Base-by-base conservation (phyloP, 225 moss, liverwort and hornwort genomes). In the Pseudisothecium myosuroides region DNA sequence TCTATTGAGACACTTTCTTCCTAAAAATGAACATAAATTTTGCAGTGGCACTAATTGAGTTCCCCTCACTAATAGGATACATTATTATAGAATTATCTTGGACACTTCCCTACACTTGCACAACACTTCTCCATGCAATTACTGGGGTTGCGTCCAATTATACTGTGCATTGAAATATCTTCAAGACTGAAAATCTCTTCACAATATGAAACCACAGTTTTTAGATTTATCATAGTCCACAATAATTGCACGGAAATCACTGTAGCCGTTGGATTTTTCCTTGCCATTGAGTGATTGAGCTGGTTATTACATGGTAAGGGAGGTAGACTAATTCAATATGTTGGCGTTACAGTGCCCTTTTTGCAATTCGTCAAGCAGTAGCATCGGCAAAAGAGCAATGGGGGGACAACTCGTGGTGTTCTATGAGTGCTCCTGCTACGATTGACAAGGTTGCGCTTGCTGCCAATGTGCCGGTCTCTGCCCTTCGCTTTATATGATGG, bases 361-460 rank as follows among this genome's bases (percentile, higher is more conserved):
- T 97, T 74, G 97, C 97, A 23, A 90, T 97, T 15, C 92, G 95
- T 61, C 95, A 93, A 92, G 97, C 97, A 50, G 88, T 97, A 58
- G 86, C 91, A 60, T 93, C 97, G 21, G 95, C 92, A 56, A 95
- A 90, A 75, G 84, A 90, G 86, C 94, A 97, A 66, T 90, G 94
- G 88, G 96, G 97, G 17, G 90, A 93, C 39, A 92, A 91, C 62
- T 84, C 81, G 24, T 97, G 95, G 96, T 97, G 93, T 89, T 77
- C 92, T 45, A 88, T 97, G 90, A 96, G 79, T 84, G 93, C 95
- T 80, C 96, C 96, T 11, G 95, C 96, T 47, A 97, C 96, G 7
- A 85, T 97, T 32, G 97, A 96, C 3, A 97, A 89, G 71, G 94
- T 97, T 49, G 91, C 94, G 23, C 93, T 97, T 73, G 89, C 95